These are phyloP conservation scores for Aechmea fasciata DNA, from an alignment of 176 grass and related monocot species.

Conservation along the genomic window DNA sequence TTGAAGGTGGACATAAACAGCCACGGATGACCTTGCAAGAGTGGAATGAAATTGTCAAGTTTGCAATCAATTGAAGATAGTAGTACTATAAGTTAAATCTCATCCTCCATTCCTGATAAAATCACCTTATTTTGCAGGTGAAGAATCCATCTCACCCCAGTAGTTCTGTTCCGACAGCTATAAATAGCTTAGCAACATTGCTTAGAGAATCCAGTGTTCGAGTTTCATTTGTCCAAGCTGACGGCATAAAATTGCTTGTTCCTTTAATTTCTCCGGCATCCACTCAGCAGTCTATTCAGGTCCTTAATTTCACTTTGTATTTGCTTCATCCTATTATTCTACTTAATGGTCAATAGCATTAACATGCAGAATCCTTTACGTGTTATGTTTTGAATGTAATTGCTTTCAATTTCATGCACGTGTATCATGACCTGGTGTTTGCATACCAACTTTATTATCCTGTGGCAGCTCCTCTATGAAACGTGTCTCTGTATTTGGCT, in stretches of 20 bases:
- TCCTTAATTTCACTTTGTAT: conserved; percentile 11
- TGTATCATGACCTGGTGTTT: too few relatives aligned
- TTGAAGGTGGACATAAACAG: too few relatives aligned
- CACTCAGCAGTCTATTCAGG: conserved; percentile 94
- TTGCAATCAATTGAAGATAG: not conserved
- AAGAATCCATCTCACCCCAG: conserved; percentile 68
- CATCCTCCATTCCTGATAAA: not conserved
- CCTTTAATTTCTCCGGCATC: conserved; percentile 82
- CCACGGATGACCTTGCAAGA: not conserved
- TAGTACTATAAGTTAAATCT: not conserved
- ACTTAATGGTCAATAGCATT: not conserved
- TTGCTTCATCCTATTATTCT: not conserved
- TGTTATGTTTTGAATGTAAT: too few relatives aligned
- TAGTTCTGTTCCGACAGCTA: conserved; percentile 60
- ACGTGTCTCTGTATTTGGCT: conserved; percentile 97
- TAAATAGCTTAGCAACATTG: conserved; percentile 60
- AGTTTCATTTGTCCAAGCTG: conserved; percentile 80
- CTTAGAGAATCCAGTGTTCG: conserved; percentile 56
- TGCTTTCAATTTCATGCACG: too few relatives aligned
- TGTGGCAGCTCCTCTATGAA: conserved; percentile 88
- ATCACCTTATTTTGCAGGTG: conserved; percentile 52
- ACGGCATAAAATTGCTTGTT: conserved; percentile 83
- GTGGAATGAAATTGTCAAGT: not conserved
- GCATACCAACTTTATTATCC: conserved; percentile 1
- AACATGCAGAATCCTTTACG: not conserved